Evolutionary conservation across 768 basidiomycete species (phyloP).

Genomic region (Panus rudis): DNA sequence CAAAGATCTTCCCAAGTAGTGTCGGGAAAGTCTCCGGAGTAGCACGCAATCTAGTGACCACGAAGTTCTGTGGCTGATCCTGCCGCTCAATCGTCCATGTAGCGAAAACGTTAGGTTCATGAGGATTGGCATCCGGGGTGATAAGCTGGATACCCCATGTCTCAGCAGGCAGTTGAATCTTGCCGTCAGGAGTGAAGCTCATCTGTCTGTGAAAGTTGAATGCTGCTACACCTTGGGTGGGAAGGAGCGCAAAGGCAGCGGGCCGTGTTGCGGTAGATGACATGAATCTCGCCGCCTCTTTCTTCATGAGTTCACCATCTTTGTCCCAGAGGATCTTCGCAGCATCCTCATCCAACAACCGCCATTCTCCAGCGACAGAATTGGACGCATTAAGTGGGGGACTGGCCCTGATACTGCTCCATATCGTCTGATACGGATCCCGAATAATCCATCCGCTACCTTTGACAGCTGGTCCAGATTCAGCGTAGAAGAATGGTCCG

Average conservation of each 20-base stretch:
- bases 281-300: constrained; percentile 19
- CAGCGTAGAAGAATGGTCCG: constrained; percentile 38
- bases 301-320: constrained; percentile 33
- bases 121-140: constrained; percentile 3
- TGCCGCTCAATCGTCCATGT: constrained; percentile 39
- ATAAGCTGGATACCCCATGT: constrained; percentile 25
- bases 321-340: constrained; percentile 31
- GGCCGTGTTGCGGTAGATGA: constrained; percentile 5
- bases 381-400: not conserved
- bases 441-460: constrained; percentile 37
- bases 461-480: constrained; percentile 30
- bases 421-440: constrained; percentile 32
- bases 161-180: constrained; percentile 6
- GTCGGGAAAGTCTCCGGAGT: constrained; percentile 24
- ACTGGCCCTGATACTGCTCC: constrained; percentile 18
- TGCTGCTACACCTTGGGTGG: constrained; percentile 41
- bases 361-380: constrained; percentile 3
- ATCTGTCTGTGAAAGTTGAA: constrained; percentile 32
- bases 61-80: constrained; percentile 25
- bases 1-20: constrained; percentile 29
- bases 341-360: constrained; percentile 31
- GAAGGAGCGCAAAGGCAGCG: constrained; percentile 34
- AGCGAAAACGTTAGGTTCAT: constrained; percentile 24
- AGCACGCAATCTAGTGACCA: constrained; percentile 38
- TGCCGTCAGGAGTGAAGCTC: constrained; percentile 13